These are phyloP conservation scores for Ilyonectria robusta DNA, from an alignment of 2,329 filamentous ascomycete species.

Conservation along the genomic window DNA sequence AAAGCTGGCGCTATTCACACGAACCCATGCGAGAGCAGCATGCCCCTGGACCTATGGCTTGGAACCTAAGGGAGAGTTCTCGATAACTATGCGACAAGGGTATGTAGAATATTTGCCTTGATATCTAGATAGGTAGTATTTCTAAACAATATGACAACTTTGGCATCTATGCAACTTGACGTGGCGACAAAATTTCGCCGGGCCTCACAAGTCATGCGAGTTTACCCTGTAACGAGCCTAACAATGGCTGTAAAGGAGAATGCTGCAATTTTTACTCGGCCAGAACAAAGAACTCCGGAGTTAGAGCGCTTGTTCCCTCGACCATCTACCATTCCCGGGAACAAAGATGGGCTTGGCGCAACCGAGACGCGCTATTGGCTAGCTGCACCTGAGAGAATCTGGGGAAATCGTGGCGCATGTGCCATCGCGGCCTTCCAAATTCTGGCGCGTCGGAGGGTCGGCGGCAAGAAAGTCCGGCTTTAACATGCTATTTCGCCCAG, in stretches of 20 bases:
- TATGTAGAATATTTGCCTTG: too few species aligned
- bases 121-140: too few species aligned
- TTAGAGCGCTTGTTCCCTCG: not conserved
- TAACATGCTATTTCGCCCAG: conserved; percentile 30
- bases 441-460: conserved; percentile 25
- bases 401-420: conserved; percentile 36
- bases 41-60: too few species aligned
- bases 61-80: too few species aligned
- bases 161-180: too few species aligned
- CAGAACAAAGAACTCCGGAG: not conserved
- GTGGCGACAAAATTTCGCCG: too few species aligned
- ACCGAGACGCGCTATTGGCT: conserved; percentile 18
- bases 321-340: conserved; percentile 12
- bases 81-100: too few species aligned
- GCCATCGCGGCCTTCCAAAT: conserved; percentile 13
- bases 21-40: too few species aligned
- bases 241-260: not conserved
- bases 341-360: conserved; percentile 1
- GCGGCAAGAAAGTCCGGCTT: conserved; percentile 33
- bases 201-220: too few species aligned
- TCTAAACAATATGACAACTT: too few species aligned
- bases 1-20: not conserved
- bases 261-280: not conserved
- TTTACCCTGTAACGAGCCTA: not conserved
- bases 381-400: conserved; percentile 26